A percentile compares a stretch with the other conserved stretches of the same genome.
Evolutionary conservation across 805 yeast species (phyloP).

Genomic region (Ogataea ganodermae): DNA sequence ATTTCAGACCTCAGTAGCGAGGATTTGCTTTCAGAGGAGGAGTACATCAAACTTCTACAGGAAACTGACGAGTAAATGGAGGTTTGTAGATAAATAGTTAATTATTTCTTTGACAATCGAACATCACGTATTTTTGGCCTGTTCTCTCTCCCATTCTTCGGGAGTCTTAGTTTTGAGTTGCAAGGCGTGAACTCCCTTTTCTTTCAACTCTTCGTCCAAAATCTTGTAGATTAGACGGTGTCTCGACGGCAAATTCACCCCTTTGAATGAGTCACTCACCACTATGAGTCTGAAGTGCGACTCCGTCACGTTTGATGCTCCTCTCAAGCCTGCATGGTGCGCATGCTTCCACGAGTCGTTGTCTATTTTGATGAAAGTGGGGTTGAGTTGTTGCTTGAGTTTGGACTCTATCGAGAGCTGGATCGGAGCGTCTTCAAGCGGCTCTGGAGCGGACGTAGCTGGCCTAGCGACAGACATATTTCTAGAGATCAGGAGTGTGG

Average conservation of each 20-base stretch:
- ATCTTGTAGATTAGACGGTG: conserved; percentile 74
- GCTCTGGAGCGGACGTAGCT: conserved; percentile 7
- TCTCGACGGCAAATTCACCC: conserved; percentile 66
- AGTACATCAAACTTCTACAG: conserved; percentile 58
- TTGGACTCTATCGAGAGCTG: conserved; percentile 50
- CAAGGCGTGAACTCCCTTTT: conserved; percentile 81
- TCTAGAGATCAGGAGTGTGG: not conserved
- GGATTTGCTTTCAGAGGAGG: conserved; percentile 54
- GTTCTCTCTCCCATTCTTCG: conserved; percentile 45
- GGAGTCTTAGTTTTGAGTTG: conserved; percentile 82
- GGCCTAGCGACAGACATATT: conserved; percentile 4
- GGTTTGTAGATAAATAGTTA: too few relatives aligned
- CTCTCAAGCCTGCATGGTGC: conserved; percentile 80
- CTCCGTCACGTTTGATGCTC: conserved; percentile 69
- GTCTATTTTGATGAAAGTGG: conserved; percentile 48
- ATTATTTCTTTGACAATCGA: not conserved
- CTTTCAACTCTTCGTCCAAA: conserved; percentile 69
- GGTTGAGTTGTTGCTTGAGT: conserved; percentile 45
- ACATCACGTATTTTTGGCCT: conserved; percentile 3
- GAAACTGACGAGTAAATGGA: conserved; percentile 43
- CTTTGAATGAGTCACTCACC: conserved; percentile 68
- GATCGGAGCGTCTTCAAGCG: conserved; percentile 44
- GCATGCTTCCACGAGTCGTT: conserved; percentile 90
- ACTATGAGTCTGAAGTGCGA: conserved; percentile 80
- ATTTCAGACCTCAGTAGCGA: conserved; percentile 43